phyloP scores from a whole-genome alignment of 192 early-diverging fungal species.

The Rhizoclosmatium globosum region DNA sequence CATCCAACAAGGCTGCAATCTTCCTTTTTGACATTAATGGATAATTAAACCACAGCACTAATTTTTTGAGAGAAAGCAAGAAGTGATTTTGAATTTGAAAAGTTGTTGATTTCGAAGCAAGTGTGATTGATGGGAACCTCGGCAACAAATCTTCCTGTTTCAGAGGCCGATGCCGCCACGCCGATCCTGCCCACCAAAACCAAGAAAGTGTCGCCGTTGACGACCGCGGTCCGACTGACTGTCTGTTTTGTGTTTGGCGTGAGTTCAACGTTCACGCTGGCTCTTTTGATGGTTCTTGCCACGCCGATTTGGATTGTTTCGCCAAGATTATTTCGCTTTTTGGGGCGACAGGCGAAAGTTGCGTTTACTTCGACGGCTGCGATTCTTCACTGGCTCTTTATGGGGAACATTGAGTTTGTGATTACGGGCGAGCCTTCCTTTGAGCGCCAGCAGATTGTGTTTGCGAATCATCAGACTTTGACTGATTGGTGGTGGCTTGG shows the following conservation, averaged over 20 bases:
- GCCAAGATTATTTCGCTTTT: background rate
- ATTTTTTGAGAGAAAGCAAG: background rate
- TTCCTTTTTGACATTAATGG: background rate
- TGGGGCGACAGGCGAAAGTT: background rate
- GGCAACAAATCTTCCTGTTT: too few relatives aligned
- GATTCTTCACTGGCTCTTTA: background rate
- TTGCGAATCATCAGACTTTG: conserved; percentile 30
- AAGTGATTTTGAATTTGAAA: too few relatives aligned
- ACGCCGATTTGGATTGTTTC: background rate
- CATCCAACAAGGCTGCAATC: background rate
- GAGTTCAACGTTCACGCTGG: background rate
- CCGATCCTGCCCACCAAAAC: too few relatives aligned
- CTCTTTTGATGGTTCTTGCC: conserved; percentile 11
- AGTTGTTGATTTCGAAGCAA: too few relatives aligned
- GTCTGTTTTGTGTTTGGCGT: background rate
- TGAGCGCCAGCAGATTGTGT: background rate
- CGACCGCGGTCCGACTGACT: background rate
- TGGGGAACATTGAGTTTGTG: conserved; percentile 10
- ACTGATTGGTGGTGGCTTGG: conserved; percentile 28
- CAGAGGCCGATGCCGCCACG: too few relatives aligned
- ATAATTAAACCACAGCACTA: background rate
- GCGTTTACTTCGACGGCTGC: background rate
- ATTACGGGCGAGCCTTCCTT: background rate
- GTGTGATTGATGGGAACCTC: too few relatives aligned
- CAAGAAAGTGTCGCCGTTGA: background rate